Percentiles rank a stretch among this genome's conserved stretches.
phyloP scores from a whole-genome alignment of 75 land plant species.

The Cryptomeria japonica region DNA sequence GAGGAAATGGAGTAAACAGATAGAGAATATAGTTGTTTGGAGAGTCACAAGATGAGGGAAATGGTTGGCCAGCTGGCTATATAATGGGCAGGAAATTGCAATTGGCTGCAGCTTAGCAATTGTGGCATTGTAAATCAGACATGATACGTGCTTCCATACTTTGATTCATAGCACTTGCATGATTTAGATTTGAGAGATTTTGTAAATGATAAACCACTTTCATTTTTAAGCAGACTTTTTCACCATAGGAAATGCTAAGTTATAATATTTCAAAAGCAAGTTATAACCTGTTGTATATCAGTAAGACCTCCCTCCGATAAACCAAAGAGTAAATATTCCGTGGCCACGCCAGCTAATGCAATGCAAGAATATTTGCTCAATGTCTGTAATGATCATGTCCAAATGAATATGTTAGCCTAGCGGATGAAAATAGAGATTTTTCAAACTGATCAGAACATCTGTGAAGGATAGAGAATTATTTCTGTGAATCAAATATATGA shows the following conservation, averaged over 20 bases:
- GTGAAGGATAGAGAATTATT: neutral
- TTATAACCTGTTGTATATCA: slow-evolving; percentile 67
- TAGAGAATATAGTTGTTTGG: neutral
- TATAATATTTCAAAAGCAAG: neutral
- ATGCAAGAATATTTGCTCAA: slow-evolving; percentile 84
- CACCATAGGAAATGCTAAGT: neutral
- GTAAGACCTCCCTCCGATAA: slow-evolving; percentile 89
- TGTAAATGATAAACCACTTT: neutral
- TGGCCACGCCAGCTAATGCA: slow-evolving; percentile 90
- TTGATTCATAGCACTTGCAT: neutral
- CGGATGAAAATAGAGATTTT: neutral
- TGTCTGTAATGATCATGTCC: slow-evolving; percentile 38
- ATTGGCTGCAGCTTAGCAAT: neutral
- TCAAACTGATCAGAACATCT: neutral
- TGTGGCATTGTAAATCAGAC: neutral
- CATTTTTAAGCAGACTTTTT: neutral
- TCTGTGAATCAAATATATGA: neutral
- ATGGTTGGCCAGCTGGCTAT: neutral
- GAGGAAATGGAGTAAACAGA: neutral
- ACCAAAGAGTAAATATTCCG: slow-evolving; percentile 84
- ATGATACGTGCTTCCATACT: neutral
- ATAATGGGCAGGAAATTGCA: neutral
- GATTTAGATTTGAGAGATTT: neutral
- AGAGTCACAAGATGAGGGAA: neutral
- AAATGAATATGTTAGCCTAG: slow-evolving; percentile 3